Conservation (phyloP, 768 basidiomycete species). For the Russula earlei region DNA sequence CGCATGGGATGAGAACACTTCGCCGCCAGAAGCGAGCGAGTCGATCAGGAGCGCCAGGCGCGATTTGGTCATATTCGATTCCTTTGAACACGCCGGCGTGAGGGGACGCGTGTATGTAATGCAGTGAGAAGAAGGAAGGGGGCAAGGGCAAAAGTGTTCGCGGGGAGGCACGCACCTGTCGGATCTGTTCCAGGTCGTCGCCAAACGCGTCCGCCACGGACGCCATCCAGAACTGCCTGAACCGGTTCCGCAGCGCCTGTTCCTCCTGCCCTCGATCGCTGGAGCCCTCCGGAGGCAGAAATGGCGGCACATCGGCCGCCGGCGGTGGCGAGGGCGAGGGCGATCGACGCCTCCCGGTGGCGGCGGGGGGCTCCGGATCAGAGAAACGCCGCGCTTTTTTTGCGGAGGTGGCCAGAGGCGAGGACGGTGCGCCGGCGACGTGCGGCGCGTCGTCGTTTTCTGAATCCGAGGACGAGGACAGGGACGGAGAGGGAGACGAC, state of each 20-base stretch:
- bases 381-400: not conserved
- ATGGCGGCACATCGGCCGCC: slow-evolving; percentile 40
- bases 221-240: slow-evolving; percentile 83
- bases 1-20: slow-evolving; percentile 43
- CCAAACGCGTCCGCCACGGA: slow-evolving; percentile 74
- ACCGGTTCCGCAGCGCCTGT: slow-evolving; percentile 49
- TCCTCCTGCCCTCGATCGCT: slow-evolving; percentile 36
- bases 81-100: slow-evolving; percentile 28
- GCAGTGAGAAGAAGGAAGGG: no score
- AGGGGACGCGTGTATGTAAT: no score
- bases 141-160: not conserved
- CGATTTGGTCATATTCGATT: slow-evolving; percentile 60
- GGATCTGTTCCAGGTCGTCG: slow-evolving; percentile 75
- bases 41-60: slow-evolving; percentile 70
- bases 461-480: slow-evolving; percentile 20
- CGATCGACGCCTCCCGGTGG: slow-evolving; percentile 18
- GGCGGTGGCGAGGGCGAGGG: slow-evolving; percentile 29
- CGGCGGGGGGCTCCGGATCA: not conserved
- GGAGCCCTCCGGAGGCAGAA: slow-evolving; percentile 33
- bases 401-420: not conserved
- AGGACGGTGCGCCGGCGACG: not conserved
- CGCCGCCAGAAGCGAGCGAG: slow-evolving; percentile 70
- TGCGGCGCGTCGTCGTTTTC: not conserved
- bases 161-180: slow-evolving; percentile 58
- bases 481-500: slow-evolving; percentile 16